Evolutionary conservation across 768 basidiomycete genomes (phyloP).

Genomic region (Sistotremastrum niveocremeum): DNA sequence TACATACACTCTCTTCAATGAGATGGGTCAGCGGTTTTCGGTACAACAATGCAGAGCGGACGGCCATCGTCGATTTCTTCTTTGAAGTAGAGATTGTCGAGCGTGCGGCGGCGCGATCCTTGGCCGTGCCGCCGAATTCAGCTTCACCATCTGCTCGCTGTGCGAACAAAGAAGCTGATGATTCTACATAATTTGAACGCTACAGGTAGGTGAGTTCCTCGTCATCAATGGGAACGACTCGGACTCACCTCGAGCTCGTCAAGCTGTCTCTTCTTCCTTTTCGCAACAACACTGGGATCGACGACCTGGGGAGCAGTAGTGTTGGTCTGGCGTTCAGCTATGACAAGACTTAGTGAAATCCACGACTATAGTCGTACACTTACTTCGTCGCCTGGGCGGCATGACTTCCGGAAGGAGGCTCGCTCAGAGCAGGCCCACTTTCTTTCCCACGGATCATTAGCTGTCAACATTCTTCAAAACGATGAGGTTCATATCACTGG

Average conservation of each 20-base stretch:
- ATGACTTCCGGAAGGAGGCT: no score
- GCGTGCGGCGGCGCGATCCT: slow-evolving; percentile 44
- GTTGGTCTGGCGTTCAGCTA: slow-evolving; percentile 5
- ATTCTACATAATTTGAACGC: slow-evolving; percentile 70
- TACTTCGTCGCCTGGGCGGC: no score
- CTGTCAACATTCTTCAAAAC: no score
- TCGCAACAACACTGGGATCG: slow-evolving; percentile 54
- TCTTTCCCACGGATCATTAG: no score
- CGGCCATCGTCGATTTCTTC: slow-evolving; percentile 73
- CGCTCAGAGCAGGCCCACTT: no score
- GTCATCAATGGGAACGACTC: slow-evolving; percentile 4
- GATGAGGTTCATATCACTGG: no score
- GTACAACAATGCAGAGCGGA: slow-evolving; percentile 70
- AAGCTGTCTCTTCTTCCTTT: slow-evolving; percentile 62
- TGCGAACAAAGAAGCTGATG: slow-evolving; percentile 25
- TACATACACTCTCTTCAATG: slow-evolving; percentile 67
- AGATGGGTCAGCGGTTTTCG: slow-evolving; percentile 64
- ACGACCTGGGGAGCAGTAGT: slow-evolving; percentile 15
- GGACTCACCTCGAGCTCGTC: slow-evolving; percentile 67
- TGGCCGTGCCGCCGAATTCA: slow-evolving; percentile 34
- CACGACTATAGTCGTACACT: no score
- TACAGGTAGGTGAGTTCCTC: slow-evolving; percentile 16
- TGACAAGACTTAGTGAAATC: not conserved
- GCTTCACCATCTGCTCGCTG: slow-evolving; percentile 29
- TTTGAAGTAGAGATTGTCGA: slow-evolving; percentile 75